phyloP scores from a whole-genome alignment of 2,329 filamentous ascomycete genomes.

The Albophoma yamanashiensis region DNA sequence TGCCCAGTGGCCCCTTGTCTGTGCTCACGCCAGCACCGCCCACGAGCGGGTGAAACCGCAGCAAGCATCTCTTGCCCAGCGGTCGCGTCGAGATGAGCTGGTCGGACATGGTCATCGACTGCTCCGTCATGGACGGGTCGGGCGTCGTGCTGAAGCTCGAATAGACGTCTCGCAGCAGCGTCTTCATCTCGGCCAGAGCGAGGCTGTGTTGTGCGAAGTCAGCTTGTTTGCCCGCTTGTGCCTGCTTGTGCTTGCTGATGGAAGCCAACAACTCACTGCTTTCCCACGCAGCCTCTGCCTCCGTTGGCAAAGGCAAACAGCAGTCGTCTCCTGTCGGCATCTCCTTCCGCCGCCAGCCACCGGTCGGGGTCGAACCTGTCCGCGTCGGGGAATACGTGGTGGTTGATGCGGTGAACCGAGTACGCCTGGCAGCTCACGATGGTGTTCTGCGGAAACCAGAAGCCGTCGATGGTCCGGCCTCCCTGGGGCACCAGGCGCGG shows the following conservation, averaged over 20 bases:
- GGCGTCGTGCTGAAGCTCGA: constrained; percentile 44
- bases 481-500: constrained; percentile 45
- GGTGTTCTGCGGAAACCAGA: constrained; percentile 39
- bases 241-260: too few species aligned
- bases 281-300: constrained; percentile 54
- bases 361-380: constrained; percentile 71
- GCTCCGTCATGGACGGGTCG: constrained; percentile 40
- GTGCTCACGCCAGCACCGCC: not conserved
- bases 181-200: constrained; percentile 59
- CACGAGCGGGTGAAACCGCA: constrained; percentile 33
- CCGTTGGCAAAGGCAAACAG: constrained; percentile 59
- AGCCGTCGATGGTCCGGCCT: constrained; percentile 45
- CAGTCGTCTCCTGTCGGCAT: constrained; percentile 54
- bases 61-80: constrained; percentile 44
- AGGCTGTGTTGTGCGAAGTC: constrained; percentile 22
- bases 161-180: constrained; percentile 52
- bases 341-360: constrained; percentile 68
- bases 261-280: constrained; percentile 46
- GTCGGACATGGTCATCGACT: constrained; percentile 54
- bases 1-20: not conserved
- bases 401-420: constrained; percentile 48
- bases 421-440: constrained; percentile 52
- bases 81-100: constrained; percentile 58
- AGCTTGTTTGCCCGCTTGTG: not conserved
- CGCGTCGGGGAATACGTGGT: constrained; percentile 65